Evolutionary conservation across 768 basidiomycete species (phyloP).

Genomic region (Psilocybe subaeruginosa): DNA sequence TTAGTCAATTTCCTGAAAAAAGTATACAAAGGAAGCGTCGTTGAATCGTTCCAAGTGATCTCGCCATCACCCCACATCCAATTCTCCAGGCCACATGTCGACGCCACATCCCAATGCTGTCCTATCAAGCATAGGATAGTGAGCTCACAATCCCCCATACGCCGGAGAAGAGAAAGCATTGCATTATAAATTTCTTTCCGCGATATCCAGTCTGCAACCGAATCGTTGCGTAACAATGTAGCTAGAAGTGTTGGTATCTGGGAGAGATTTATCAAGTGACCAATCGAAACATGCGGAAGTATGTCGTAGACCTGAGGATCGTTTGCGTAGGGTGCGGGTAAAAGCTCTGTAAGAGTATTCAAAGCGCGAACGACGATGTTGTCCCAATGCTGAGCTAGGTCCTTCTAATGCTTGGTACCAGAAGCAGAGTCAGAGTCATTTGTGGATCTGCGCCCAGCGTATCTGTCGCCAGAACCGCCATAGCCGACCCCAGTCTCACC

Average conservation of each 20-base stretch:
- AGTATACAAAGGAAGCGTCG: conserved; percentile 44
- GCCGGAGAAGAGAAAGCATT: conserved; percentile 47
- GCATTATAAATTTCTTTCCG: conserved; percentile 50
- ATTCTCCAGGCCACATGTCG: conserved; percentile 43
- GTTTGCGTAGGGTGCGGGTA: conserved; percentile 50
- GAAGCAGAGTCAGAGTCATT: not conserved
- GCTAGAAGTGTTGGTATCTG: conserved; percentile 49
- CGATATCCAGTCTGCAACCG: conserved; percentile 53
- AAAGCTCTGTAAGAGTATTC: conserved; percentile 38
- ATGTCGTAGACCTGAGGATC: conserved; percentile 47
- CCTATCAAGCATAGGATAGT: conserved; percentile 48
- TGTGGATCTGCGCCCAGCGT: not conserved
- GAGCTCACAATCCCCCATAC: conserved; percentile 55
- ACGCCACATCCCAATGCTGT: conserved; percentile 38
- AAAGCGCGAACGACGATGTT: conserved; percentile 40
- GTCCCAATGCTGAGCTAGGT: conserved; percentile 34
- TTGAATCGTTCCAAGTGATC: conserved; percentile 43
- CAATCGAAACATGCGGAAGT: conserved; percentile 49
- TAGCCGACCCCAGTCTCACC: not conserved
- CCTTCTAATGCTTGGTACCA: not conserved
- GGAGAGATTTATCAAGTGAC: conserved; percentile 43
- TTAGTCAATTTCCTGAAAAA: conserved; percentile 56
- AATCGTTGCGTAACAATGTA: conserved; percentile 56
- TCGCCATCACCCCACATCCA: conserved; percentile 52
- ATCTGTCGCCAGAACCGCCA: not conserved